These are phyloP conservation scores for Neoarthrinium moseri DNA, from an alignment of 2,329 filamentous ascomycete species.

Conservation along the genomic window DNA sequence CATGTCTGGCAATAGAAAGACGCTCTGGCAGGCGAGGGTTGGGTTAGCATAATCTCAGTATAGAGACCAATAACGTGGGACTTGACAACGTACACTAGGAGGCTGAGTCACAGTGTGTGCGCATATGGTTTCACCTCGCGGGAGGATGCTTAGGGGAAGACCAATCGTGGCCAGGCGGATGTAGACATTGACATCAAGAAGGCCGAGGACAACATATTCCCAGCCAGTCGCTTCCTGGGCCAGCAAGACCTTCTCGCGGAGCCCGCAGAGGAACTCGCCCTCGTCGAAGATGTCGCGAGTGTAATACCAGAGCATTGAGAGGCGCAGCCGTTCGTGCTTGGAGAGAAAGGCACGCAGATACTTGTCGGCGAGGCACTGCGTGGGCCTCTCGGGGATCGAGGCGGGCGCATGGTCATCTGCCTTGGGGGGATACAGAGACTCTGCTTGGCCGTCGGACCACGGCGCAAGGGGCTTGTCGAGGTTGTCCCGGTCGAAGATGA, in stretches of 20 bases:
- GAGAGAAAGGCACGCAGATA: constrained; percentile 24
- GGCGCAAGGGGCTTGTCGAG: neutral
- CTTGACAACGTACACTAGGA: neutral
- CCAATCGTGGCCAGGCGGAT: constrained; percentile 40
- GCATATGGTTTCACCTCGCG: constrained; percentile 36
- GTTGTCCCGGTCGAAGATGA: constrained; percentile 7
- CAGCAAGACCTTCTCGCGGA: constrained; percentile 41
- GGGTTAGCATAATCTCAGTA: constrained; percentile 13
- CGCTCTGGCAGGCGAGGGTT: constrained; percentile 18
- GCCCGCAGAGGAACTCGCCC: constrained; percentile 34
- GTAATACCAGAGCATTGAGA: constrained; percentile 43
- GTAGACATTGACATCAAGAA: constrained; percentile 41
- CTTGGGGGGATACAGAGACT: neutral
- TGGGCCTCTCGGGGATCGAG: neutral
- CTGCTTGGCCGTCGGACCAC: neutral
- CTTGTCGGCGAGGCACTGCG: constrained; percentile 4
- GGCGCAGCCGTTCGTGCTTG: constrained; percentile 26
- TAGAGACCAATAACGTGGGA: too few relatives aligned
- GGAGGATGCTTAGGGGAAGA: constrained; percentile 38
- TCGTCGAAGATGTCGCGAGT: constrained; percentile 37
- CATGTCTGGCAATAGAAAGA: constrained; percentile 41
- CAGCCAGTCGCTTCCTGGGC: constrained; percentile 40
- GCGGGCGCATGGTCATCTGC: neutral
- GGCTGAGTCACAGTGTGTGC: neutral
- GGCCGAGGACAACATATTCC: constrained; percentile 44